phyloP scores from a whole-genome alignment of 208 protist genomes.

The Trypanosoma vivax region DNA sequence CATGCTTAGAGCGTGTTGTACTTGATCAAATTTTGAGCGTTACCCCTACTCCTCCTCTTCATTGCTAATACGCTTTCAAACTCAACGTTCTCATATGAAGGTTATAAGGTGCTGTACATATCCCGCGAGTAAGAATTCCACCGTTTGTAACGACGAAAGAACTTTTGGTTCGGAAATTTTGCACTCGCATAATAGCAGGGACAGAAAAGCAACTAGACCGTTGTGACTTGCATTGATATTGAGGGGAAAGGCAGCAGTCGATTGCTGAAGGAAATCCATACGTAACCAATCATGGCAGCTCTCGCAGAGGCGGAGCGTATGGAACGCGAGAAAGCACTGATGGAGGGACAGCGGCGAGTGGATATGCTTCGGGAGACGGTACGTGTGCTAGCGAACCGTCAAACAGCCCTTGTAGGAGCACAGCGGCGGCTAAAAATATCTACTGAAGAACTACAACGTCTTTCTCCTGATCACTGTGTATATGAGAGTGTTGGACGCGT shows the following conservation, averaged over 20 bases:
- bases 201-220: no score
- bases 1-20: no score
- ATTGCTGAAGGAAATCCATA: neutral
- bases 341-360: conserved; percentile 81
- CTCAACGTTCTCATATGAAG: no score
- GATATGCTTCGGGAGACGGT: conserved; percentile 64
- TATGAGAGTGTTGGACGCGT: conserved; percentile 79
- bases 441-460: conserved; percentile 59
- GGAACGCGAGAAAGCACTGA: conserved; percentile 82
- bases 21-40: no score
- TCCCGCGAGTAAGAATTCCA: no score
- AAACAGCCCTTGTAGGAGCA: conserved; percentile 55
- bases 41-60: no score
- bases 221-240: no score
- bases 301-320: conserved; percentile 80
- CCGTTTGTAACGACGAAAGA: no score
- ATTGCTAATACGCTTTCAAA: no score
- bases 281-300: conserved; percentile 41
- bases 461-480: conserved; percentile 59
- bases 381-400: conserved; percentile 76
- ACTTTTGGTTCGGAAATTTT: no score
- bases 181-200: no score
- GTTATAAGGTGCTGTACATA: no score
- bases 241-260: neutral
- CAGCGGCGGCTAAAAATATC: conserved; percentile 76